Conservation (phyloP, 495 filamentous ascomycete genomes). For the Hypomontagnella monticulosa region DNA sequence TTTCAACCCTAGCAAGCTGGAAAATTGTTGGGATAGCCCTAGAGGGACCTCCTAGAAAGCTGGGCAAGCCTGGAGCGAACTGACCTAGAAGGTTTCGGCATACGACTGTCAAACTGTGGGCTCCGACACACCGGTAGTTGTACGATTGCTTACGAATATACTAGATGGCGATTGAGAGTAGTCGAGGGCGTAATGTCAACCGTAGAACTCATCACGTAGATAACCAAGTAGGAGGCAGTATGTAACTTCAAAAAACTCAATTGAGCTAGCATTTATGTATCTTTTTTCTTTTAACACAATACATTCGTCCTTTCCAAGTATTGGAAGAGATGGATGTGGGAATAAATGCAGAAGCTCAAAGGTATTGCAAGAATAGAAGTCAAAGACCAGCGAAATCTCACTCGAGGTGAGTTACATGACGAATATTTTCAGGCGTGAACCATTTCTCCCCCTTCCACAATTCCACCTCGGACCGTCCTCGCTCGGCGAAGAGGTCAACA, state of each 20-base stretch:
- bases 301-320: conserved; percentile 24
- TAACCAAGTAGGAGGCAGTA: background rate
- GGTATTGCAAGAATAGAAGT: conserved; percentile 15
- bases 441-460: conserved; percentile 35
- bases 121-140: too few relatives aligned
- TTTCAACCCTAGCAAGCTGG: background rate
- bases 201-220: conserved; percentile 5
- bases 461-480: conserved; percentile 42
- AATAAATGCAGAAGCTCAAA: conserved; percentile 17
- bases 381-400: conserved; percentile 36
- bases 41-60: too few relatives aligned
- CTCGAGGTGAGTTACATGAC: conserved; percentile 25
- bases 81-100: too few relatives aligned
- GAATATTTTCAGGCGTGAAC: conserved; percentile 12
- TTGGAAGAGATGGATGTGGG: conserved; percentile 23
- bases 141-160: too few relatives aligned
- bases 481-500: conserved; percentile 46
- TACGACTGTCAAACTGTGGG: too few relatives aligned
- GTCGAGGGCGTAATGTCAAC: background rate
- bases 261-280: conserved; percentile 29
- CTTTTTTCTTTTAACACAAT: conserved; percentile 14
- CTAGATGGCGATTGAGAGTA: too few relatives aligned
- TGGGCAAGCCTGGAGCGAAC: too few relatives aligned
- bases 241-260: conserved; percentile 23
- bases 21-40: too few relatives aligned